These are phyloP conservation scores for Fusarium hainanense DNA, from an alignment of 2,329 filamentous ascomycete genomes.

Conservation along the genomic window DNA sequence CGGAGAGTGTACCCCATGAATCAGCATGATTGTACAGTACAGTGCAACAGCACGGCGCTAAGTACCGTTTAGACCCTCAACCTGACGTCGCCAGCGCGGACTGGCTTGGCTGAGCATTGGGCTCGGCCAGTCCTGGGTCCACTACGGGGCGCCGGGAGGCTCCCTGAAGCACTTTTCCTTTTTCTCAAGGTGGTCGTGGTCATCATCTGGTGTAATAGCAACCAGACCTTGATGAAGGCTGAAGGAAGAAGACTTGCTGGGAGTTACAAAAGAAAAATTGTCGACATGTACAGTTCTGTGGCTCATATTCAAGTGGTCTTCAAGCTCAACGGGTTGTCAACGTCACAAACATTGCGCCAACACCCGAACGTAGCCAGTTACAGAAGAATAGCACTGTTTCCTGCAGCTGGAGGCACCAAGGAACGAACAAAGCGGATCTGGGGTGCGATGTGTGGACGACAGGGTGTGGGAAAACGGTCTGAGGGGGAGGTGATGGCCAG, in stretches of 20 bases:
- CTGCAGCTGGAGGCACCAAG: conserved; percentile 23
- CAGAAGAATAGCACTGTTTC: conserved; percentile 22
- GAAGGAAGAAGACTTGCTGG: conserved; percentile 14
- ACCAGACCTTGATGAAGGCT: conserved; percentile 3
- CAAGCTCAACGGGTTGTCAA: conserved; percentile 25
- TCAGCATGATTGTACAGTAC: conserved; percentile 20
- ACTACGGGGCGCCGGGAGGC: conserved; percentile 29
- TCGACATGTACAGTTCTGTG: conserved; percentile 1
- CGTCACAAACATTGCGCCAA: conserved; percentile 26
- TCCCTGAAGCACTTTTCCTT: conserved; percentile 13
- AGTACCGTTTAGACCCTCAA: conserved; percentile 32
- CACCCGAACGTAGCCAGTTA: conserved; percentile 18
- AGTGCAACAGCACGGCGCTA: conserved; percentile 38
- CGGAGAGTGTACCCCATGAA: conserved; percentile 16
- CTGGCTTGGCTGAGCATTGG: conserved; percentile 33
- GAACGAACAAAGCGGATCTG: conserved; percentile 18
- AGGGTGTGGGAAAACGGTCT: conserved; percentile 26
- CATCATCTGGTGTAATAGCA: neutral
- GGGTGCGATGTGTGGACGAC: conserved; percentile 10
- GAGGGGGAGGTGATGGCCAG: conserved; percentile 10
- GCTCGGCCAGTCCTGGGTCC: conserved; percentile 32
- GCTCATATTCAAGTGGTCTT: neutral
- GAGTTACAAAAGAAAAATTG: conserved; percentile 9
- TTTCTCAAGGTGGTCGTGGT: conserved; percentile 23
- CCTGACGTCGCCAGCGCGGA: conserved; percentile 37